phyloP scores from a whole-genome alignment of 2,329 filamentous ascomycete genomes.

The Diplocarpon rosae region DNA sequence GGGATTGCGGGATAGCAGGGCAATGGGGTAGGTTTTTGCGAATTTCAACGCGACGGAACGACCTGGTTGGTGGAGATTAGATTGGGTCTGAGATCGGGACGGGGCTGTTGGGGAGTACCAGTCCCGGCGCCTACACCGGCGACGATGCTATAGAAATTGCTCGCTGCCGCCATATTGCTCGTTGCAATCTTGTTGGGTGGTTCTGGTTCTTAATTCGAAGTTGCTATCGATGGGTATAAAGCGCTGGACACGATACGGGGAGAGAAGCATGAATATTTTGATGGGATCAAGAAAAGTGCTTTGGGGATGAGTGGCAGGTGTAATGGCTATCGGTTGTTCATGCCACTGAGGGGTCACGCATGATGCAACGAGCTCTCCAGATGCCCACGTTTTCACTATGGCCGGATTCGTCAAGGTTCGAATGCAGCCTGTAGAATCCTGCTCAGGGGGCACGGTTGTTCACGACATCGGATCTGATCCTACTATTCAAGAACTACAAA shows the following conservation, averaged over 20 bases:
- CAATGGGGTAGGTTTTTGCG: conserved; percentile 57
- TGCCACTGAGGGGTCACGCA: not conserved
- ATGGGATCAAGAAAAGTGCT: too few species aligned
- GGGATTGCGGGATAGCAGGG: conserved; percentile 59
- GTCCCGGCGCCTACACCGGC: conserved; percentile 66
- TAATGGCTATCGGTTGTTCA: not conserved
- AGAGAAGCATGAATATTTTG: not conserved
- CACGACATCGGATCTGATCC: too few species aligned
- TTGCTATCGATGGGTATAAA: too few species aligned
- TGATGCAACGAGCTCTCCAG: conserved; percentile 3
- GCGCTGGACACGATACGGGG: not conserved
- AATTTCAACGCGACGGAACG: conserved; percentile 45
- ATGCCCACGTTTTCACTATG: not conserved
- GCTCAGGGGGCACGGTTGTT: too few species aligned
- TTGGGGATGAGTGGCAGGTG: not conserved
- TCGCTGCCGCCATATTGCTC: conserved; percentile 15
- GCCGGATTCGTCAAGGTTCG: not conserved
- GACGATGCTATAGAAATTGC: conserved; percentile 53
- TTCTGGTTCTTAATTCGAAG: too few species aligned
- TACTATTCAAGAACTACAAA: too few species aligned
- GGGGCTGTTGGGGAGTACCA: conserved; percentile 23
- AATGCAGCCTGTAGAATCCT: too few species aligned
- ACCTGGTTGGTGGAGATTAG: conserved; percentile 25
- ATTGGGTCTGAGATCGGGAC: not conserved
- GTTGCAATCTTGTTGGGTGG: too few species aligned